Conservation (phyloP, 1,284 basidiomycete species). For the Earliella scabrosa region DNA sequence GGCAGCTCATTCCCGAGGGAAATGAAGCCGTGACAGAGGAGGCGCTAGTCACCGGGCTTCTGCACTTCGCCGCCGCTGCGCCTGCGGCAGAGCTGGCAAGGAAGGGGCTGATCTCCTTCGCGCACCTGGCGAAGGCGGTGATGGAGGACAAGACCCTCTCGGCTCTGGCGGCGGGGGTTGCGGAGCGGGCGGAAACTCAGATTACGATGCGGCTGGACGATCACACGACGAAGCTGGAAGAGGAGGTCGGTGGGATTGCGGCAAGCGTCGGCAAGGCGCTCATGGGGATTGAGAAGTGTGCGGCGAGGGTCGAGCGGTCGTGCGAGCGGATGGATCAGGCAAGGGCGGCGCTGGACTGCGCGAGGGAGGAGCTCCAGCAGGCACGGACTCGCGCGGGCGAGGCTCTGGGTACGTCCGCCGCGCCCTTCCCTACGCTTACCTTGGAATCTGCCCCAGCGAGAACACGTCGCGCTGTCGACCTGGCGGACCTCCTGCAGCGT, state of each 20-base stretch:
- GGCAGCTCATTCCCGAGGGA: no score
- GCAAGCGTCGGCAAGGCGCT: neutral
- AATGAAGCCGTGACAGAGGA: neutral
- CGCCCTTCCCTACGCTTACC: neutral
- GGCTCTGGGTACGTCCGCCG: neutral
- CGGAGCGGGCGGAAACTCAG: neutral
- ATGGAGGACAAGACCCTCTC: neutral
- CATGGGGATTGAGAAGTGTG: neutral
- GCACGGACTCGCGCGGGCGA: neutral
- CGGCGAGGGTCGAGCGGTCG: neutral
- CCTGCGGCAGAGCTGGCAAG: neutral
- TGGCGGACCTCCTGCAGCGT: slow-evolving; percentile 3
- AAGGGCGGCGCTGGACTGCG: neutral
- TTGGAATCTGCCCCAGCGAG: slow-evolving; percentile 1
- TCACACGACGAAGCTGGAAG: neutral
- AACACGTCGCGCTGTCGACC: neutral
- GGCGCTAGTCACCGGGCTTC: slow-evolving; percentile 2
- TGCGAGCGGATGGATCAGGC: neutral
- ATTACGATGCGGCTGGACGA: neutral
- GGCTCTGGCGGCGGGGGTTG: neutral
- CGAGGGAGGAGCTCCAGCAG: neutral
- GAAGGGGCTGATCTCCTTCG: slow-evolving; percentile 1
- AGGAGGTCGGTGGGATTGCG: neutral
- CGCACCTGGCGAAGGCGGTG: neutral
- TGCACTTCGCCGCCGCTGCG: neutral